A percentile compares a stretch with the other conserved stretches of the same genome.
Evolutionary conservation across 1,139 yeast genomes (phyloP).

Genomic region (Spathaspora sp.): DNA sequence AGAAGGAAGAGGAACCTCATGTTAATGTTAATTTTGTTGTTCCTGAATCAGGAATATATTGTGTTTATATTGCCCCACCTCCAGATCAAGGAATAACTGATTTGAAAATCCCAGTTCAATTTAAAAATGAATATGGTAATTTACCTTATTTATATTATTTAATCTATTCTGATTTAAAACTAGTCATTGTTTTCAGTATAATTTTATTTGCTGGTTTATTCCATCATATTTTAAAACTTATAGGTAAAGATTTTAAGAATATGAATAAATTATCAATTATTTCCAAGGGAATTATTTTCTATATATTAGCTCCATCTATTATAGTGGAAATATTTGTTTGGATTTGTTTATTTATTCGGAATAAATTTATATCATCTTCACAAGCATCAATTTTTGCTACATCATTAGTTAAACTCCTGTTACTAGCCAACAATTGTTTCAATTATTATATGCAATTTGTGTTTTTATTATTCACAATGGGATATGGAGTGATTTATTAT

Average conservation of each 20-base stretch:
- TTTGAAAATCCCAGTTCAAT: slow-evolving; percentile 20
- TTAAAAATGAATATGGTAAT: slow-evolving; percentile 29
- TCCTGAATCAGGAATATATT: slow-evolving; percentile 30
- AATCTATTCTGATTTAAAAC: slow-evolving; percentile 20
- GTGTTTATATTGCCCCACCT: slow-evolving; percentile 34
- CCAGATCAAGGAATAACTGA: slow-evolving; percentile 11
- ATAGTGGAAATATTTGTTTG: slow-evolving; percentile 12
- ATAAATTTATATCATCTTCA: slow-evolving; percentile 14
- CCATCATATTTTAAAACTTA: slow-evolving; percentile 27
- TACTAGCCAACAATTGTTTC: slow-evolving; percentile 3
- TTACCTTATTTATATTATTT: slow-evolving; percentile 21
- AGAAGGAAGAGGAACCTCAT: slow-evolving; percentile 4
- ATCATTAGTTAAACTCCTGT: not conserved
- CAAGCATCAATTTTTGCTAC: slow-evolving; percentile 6
- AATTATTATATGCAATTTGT: slow-evolving; percentile 13
- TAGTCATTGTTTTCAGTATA: slow-evolving; percentile 18
- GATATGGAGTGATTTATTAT: slow-evolving; percentile 39
- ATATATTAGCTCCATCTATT: slow-evolving; percentile 26
- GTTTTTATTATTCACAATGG: slow-evolving; percentile 37
- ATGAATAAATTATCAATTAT: slow-evolving; percentile 35
- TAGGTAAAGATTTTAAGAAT: slow-evolving; percentile 29
- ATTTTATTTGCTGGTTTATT: slow-evolving; percentile 23
- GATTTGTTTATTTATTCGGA: slow-evolving; percentile 18
- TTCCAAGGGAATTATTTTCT: slow-evolving; percentile 33
- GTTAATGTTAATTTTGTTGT: slow-evolving; percentile 16